These are phyloP conservation scores for Medicago ruthenica DNA, from an alignment of 306 rosid genomes.

Conservation along the genomic window DNA sequence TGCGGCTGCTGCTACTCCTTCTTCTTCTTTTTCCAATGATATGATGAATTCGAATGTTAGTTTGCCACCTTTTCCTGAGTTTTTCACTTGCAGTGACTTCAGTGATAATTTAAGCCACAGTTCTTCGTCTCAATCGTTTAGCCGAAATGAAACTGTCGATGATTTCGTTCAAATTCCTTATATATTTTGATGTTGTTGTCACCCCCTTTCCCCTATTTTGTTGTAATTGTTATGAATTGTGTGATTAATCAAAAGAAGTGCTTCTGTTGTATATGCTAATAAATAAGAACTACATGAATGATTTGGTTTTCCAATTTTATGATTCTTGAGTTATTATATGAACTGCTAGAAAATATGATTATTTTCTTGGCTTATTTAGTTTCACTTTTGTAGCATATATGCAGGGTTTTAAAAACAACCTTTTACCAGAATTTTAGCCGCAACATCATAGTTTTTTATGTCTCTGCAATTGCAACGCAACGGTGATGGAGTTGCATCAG, in stretches of 20 bases:
- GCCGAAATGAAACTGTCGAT: constrained; percentile 53
- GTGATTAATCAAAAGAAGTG: constrained; percentile 28
- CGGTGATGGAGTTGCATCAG: background rate
- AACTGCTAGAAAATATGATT: constrained; percentile 41
- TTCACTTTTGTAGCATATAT: constrained; percentile 16
- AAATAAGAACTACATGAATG: constrained; percentile 36
- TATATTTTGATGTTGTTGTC: constrained; percentile 44
- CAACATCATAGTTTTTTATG: background rate
- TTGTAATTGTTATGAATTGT: constrained; percentile 21
- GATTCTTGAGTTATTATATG: background rate
- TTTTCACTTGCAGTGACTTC: constrained; percentile 53
- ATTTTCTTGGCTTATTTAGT: constrained; percentile 32
- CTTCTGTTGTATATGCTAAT: constrained; percentile 37
- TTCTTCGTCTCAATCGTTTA: constrained; percentile 53
- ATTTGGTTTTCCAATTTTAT: background rate
- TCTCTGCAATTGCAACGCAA: background rate
- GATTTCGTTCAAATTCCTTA: constrained; percentile 70
- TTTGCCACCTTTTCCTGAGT: constrained; percentile 54
- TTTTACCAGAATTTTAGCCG: background rate
- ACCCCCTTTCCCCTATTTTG: constrained; percentile 19
- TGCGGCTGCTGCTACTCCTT: constrained; percentile 34
- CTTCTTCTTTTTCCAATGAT: constrained; percentile 16
- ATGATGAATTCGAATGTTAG: constrained; percentile 42
- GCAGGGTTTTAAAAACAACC: background rate
- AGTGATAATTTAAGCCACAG: constrained; percentile 50